Base-by-base conservation (phyloP, 345 rosid genomes). In the Trapa bicornis region DNA sequence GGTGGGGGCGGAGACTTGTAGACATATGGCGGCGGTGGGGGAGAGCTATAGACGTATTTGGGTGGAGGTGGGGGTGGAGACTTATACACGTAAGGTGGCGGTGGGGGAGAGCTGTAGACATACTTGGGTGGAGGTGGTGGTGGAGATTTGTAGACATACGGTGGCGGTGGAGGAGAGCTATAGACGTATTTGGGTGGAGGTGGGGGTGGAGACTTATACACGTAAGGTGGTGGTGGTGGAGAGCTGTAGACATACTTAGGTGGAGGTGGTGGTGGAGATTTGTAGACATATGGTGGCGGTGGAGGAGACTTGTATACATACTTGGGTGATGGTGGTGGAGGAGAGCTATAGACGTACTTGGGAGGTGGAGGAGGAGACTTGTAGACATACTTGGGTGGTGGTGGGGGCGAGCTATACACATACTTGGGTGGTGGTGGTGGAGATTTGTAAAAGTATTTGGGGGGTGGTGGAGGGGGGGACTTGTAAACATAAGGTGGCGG, bases 1-100 rank as follows among this genome's bases (percentile, higher is more conserved):
- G 79, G 81, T 3, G 76, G 79, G 38, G 77, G 82, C 11, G 69
- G 72, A 1, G 73, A 69, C 14, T 73, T 73, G 36, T 73, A 68
- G 32, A 68, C 6, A 32, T 73, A 68, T 0, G 65, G 77, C 14
- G 71, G 68, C 0, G 77, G 73, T 5, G 75, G 70, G 0, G 53
- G 60, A 0, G 66, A 39, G 42, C 42, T 39, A 6, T 39, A 39
- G 42, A 39, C 42, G 42, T 39, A 39, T 6, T 39, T 39, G 42
- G 42, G 61, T 0, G 71, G 37, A 1, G 61, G 67, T 29, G 67
- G 75, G 0, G 66, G 72, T 0, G 71, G 74, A 1, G 74, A 62
- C 8, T 68, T 72, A 43, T 72, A 67, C 1, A 47, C 1, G 57
- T 72, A 67, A 0, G 71, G 70, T 22, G 67, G 64, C 0, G 70